Evolutionary conservation across 2,329 filamentous ascomycete species (phyloP).

Genomic region (Colletotrichum noveboracense): DNA sequence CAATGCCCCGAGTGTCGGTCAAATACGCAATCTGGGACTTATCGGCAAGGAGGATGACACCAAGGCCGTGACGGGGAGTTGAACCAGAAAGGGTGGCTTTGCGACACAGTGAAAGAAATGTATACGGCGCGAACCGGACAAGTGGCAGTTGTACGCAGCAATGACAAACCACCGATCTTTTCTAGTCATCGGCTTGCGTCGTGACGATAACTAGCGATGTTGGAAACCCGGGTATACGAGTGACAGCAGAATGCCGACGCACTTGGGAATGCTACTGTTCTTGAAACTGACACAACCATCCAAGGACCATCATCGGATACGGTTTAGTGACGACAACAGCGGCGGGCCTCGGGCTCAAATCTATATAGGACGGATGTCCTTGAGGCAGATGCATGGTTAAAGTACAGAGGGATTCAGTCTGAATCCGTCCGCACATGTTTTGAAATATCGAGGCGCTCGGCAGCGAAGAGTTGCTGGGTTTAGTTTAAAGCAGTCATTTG

Average conservation of each 20-base stretch:
- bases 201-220: neutral
- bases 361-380: neutral
- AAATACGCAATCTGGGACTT: constrained; percentile 87
- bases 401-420: neutral
- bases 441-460: neutral
- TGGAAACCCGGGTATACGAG: neutral
- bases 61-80: constrained; percentile 58
- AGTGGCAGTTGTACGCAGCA: neutral
- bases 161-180: constrained; percentile 10
- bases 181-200: neutral
- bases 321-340: neutral
- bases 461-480: neutral
- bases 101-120: constrained; percentile 21
- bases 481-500: neutral
- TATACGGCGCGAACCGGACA: constrained; percentile 1
- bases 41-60: constrained; percentile 84
- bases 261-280: neutral
- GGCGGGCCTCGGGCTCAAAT: neutral
- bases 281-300: neutral
- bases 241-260: neutral
- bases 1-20: constrained; percentile 79
- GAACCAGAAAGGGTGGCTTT: constrained; percentile 8
- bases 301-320: neutral
- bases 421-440: neutral
- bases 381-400: neutral